Conservation (phyloP, 2,329 filamentous ascomycete species). For the Macrophomina phaseolina region DNA sequence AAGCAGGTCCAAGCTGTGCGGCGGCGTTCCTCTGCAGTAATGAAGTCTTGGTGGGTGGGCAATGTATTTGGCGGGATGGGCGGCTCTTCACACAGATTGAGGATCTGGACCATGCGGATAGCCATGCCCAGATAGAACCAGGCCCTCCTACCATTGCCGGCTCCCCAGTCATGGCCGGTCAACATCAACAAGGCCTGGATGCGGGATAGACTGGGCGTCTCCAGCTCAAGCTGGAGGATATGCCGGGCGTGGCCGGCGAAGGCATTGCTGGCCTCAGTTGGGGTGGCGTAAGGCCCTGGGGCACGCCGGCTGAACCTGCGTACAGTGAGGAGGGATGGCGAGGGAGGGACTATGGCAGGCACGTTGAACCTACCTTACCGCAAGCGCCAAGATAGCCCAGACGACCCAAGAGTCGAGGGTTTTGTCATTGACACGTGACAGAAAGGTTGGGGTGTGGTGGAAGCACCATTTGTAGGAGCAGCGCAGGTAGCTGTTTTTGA, state of each 20-base stretch:
- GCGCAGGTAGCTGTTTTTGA: conserved; percentile 48
- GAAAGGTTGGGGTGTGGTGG: conserved; percentile 48
- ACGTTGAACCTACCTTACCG: conserved; percentile 40
- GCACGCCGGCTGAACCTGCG: conserved; percentile 46
- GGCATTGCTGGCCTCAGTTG: conserved; percentile 49
- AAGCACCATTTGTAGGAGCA: conserved; percentile 52
- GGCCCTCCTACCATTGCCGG: conserved; percentile 48
- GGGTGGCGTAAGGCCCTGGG: conserved; percentile 42
- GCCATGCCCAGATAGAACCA: conserved; percentile 52
- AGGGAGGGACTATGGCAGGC: not conserved
- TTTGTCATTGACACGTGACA: conserved; percentile 45
- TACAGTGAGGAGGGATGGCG: conserved; percentile 19
- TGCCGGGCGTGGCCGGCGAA: conserved; percentile 48
- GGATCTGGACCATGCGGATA: conserved; percentile 48
- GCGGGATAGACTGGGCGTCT: conserved; percentile 46
- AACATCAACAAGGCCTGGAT: conserved; percentile 50
- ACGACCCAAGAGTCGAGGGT: conserved; percentile 46
- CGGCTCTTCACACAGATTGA: conserved; percentile 47
- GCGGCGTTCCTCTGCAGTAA: conserved; percentile 47
- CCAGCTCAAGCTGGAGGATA: conserved; percentile 48
- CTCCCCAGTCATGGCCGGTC: conserved; percentile 55
- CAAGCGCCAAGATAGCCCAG: conserved; percentile 51
- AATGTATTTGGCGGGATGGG: conserved; percentile 38
- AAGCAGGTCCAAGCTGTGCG: conserved; percentile 51
- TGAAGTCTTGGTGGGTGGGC: conserved; percentile 47